Evolutionary conservation across 2,329 filamentous ascomycete species (phyloP), one percentile per base, ranked within the genome.

Genomic region (Monosporascus sp.): DNA sequence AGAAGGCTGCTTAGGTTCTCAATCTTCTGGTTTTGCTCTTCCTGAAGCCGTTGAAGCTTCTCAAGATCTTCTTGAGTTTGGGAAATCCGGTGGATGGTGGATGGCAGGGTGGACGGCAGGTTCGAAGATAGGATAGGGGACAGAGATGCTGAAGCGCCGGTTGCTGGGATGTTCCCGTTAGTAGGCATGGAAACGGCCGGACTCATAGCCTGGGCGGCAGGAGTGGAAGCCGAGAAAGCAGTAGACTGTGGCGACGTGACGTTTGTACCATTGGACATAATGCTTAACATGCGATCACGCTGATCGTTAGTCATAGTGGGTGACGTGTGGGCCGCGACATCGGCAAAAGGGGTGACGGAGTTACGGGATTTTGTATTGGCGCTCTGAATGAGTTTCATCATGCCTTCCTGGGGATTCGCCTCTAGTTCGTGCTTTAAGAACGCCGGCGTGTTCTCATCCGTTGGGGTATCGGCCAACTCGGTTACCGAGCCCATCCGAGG

Each of bases 1-100:
- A 97, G 78, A 17, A 90, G 74, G 51, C 83, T 84, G 49, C 84
- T 84, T 9, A 97, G 76, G 53, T 89, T 84, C 56, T 89, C 83
- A 1, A 97, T 87, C 48, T 88, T 87, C 47, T 80, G 80, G 55
- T 88, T 85, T 63, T 96, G 91, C 54, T 93, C 85, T 24, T 83
- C 82, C 65, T 95, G 89, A 62, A 96, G 76, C 44, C 85, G 86
- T 57, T 89, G 83, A 2, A 97, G 77, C 31, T 88, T 80, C 49
- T 94, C 89, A 27, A 97, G 81, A 57, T 96, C 88, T 15, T 86
- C 77, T 56, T 87, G 80, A 5, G 87, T 92, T 55, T 81, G 81
- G 46, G 78, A 81, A 56, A 94, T 81, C 39, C 85, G 79, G 49
- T 81, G 77, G 20, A 90, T 72, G 15, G 68, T 68, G 0, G 81